Evolutionary conservation across 306 rosid genomes (phyloP).

Genomic region (Prunus campanulata): DNA sequence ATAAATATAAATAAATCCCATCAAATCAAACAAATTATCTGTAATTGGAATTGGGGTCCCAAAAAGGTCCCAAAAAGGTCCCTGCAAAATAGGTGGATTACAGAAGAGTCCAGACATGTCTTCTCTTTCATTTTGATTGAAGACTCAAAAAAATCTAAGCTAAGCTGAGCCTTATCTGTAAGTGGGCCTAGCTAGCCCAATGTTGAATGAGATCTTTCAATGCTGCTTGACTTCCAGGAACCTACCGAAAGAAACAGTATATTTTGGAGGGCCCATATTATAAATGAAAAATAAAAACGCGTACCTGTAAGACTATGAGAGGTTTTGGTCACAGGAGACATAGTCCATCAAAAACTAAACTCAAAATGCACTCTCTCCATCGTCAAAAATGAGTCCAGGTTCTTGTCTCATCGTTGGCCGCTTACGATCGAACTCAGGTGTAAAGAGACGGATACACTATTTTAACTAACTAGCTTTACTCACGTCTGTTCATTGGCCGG

Average conservation of each 20-base stretch:
- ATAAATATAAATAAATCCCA: not conserved
- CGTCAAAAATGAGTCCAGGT: conserved; percentile 12
- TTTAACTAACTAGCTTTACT: too few relatives aligned
- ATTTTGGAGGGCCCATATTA: not conserved
- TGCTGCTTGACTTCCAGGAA: not conserved
- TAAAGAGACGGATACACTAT: too few relatives aligned
- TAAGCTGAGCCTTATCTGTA: not conserved
- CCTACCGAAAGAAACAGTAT: not conserved
- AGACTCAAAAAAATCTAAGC: not conserved
- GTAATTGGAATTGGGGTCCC: too few relatives aligned
- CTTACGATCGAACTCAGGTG: not conserved
- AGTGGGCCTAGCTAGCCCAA: not conserved
- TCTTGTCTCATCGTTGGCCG: conserved; percentile 23
- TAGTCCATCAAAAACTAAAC: not conserved
- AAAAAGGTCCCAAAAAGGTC: too few relatives aligned
- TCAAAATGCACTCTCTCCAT: not conserved
- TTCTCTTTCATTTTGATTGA: not conserved
- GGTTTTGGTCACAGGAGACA: conserved; percentile 14
- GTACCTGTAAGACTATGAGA: not conserved
- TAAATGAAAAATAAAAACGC: too few relatives aligned
- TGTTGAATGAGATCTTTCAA: not conserved
- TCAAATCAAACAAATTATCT: not conserved
- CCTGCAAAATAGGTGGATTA: too few relatives aligned
- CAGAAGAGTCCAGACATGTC: not conserved
- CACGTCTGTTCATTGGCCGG: not conserved